phyloP scores from a whole-genome alignment of 495 filamentous ascomycete genomes.

The Penicillium robsamsonii region DNA sequence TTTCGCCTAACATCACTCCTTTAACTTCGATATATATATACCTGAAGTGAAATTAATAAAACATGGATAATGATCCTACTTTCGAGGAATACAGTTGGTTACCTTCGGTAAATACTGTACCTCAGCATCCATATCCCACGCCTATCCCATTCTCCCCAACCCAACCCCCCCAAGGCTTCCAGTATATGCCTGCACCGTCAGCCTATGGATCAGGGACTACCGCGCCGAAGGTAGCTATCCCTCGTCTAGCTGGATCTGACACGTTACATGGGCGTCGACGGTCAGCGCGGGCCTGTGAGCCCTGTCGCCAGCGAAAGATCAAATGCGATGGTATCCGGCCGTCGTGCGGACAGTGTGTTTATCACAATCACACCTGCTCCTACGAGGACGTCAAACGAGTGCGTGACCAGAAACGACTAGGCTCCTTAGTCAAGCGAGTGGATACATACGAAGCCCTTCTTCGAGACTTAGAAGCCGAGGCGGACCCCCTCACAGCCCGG shows the following conservation, averaged over 20 bases:
- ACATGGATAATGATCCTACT: not conserved
- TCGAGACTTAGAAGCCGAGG: slow-evolving; percentile 33
- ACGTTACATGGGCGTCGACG: slow-evolving; percentile 27
- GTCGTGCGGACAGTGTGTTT: slow-evolving; percentile 51
- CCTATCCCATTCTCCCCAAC: not conserved
- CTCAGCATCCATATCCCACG: slow-evolving; percentile 2
- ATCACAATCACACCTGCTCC: slow-evolving; percentile 45
- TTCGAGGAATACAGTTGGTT: not conserved
- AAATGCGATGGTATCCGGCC: slow-evolving; percentile 59
- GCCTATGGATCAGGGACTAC: not conserved
- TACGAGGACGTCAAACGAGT: slow-evolving; percentile 61
- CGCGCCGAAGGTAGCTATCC: slow-evolving; percentile 35
- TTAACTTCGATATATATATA: no score
- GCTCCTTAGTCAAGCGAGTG: slow-evolving; percentile 39
- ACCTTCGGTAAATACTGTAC: not conserved
- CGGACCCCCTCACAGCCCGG: slow-evolving; percentile 27
- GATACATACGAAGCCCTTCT: slow-evolving; percentile 47
- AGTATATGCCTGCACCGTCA: slow-evolving; percentile 5
- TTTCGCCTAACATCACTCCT: not conserved
- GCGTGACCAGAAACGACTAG: slow-evolving; percentile 50
- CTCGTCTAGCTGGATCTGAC: slow-evolving; percentile 19
- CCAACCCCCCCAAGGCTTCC: not conserved
- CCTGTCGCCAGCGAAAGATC: slow-evolving; percentile 66
- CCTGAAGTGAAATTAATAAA: no score
- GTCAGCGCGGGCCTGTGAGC: slow-evolving; percentile 63